Evolutionary conservation across 805 yeast genomes (phyloP).

Genomic region (Schwanniomyces vanrijiae): DNA sequence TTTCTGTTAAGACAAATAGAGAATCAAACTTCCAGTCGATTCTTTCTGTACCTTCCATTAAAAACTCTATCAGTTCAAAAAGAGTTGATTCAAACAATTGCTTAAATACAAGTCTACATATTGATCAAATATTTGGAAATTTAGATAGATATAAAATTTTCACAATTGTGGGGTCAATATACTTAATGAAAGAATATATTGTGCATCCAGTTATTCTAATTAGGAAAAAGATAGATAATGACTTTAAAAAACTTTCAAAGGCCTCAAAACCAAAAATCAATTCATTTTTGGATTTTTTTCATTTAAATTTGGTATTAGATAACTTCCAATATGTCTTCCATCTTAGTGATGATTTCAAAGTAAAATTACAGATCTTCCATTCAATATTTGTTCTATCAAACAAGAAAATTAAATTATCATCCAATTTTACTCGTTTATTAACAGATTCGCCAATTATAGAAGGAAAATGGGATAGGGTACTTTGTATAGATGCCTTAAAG

Average conservation of each 20-base stretch:
- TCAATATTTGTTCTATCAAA: not conserved
- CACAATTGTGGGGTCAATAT: slow-evolving; percentile 31
- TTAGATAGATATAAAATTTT: slow-evolving; percentile 33
- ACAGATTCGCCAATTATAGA: slow-evolving; percentile 52
- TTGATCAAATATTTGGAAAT: slow-evolving; percentile 16
- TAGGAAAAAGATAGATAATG: slow-evolving; percentile 21
- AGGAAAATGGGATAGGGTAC: slow-evolving; percentile 50
- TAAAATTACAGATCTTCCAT: slow-evolving; percentile 45
- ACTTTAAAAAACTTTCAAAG: slow-evolving; percentile 11
- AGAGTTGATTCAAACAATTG: slow-evolving; percentile 6
- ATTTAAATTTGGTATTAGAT: not conserved
- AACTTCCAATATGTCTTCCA: slow-evolving; percentile 23
- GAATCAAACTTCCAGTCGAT: slow-evolving; percentile 7
- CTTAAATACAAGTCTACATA: slow-evolving; percentile 12
- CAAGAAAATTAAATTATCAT: slow-evolving; percentile 8
- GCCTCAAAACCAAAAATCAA: not conserved
- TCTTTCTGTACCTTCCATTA: slow-evolving; percentile 20
- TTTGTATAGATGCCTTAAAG: slow-evolving; percentile 36
- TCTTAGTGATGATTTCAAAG: slow-evolving; percentile 49
- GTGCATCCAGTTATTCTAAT: slow-evolving; percentile 27
- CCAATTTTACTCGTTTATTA: slow-evolving; percentile 39
- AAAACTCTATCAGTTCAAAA: slow-evolving; percentile 9
- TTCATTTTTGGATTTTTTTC: not conserved
- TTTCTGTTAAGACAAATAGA: slow-evolving; percentile 9
- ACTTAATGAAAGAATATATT: slow-evolving; percentile 28